phyloP scores from a whole-genome alignment of 2,329 filamentous ascomycete species.

The Stagonosporopsis chrysanthemi region DNA sequence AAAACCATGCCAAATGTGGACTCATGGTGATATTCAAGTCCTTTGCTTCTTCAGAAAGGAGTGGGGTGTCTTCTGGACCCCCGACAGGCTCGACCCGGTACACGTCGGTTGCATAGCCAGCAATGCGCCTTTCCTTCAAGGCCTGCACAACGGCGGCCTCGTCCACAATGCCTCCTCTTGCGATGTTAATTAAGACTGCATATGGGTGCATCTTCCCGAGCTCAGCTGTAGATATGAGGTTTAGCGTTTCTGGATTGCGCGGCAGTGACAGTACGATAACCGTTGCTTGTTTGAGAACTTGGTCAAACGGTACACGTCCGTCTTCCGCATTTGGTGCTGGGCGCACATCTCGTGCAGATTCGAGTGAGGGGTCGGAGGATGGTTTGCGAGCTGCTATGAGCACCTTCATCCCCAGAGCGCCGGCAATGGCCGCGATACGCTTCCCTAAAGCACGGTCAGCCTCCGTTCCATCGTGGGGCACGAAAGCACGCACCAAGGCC shows the following conservation, averaged over 20 bases:
- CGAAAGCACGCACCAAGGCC: slow-evolving; percentile 49
- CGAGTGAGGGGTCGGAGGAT: slow-evolving; percentile 12
- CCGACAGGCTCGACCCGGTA: slow-evolving; percentile 58
- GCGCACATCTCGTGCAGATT: slow-evolving; percentile 12
- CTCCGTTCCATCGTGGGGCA: neutral
- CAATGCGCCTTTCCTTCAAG: slow-evolving; percentile 54
- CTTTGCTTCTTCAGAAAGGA: slow-evolving; percentile 54
- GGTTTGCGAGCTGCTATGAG: slow-evolving; percentile 56
- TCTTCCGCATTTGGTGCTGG: slow-evolving; percentile 19
- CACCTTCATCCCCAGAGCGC: slow-evolving; percentile 58
- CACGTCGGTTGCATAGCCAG: slow-evolving; percentile 61
- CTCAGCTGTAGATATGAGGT: slow-evolving; percentile 50
- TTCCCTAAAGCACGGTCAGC: slow-evolving; percentile 45
- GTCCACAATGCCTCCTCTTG: slow-evolving; percentile 60
- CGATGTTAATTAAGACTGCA: slow-evolving; percentile 58
- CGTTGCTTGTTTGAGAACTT: slow-evolving; percentile 49
- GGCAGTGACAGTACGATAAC: slow-evolving; percentile 50
- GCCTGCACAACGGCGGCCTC: slow-evolving; percentile 58
- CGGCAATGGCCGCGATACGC: slow-evolving; percentile 55
- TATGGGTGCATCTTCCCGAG: slow-evolving; percentile 55
- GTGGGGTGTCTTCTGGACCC: slow-evolving; percentile 50
- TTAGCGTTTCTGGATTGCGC: slow-evolving; percentile 42
- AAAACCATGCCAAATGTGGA: slow-evolving; percentile 64
- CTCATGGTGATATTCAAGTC: slow-evolving; percentile 60
- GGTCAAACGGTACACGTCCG: slow-evolving; percentile 46